Evolutionary conservation across 2,329 filamentous ascomycete species (phyloP).

Genomic region (Monilinia aucupariae): DNA sequence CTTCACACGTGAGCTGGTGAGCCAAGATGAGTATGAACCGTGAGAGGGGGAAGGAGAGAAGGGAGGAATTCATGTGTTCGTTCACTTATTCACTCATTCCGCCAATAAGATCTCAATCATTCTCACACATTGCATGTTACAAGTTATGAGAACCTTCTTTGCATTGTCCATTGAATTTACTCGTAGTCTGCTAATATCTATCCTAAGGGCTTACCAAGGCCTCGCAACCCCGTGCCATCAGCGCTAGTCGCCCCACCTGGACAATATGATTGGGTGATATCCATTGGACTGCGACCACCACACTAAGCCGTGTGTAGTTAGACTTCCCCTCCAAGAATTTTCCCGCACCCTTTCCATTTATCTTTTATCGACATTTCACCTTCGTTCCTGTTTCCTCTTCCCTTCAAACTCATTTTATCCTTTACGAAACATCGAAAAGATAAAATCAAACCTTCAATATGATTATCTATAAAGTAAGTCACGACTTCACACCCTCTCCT

Average conservation of each 20-base stretch:
- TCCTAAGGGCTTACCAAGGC: no score
- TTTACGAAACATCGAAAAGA: background rate
- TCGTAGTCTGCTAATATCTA: no score
- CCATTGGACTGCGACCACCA: no score
- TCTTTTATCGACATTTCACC: slow-evolving; percentile 1
- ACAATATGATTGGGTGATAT: no score
- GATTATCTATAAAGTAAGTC: slow-evolving; percentile 52
- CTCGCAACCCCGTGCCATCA: no score
- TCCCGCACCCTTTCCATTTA: slow-evolving; percentile 3
- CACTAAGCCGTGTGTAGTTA: slow-evolving; percentile 10
- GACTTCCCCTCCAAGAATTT: slow-evolving; percentile 17
- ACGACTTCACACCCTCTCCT: background rate
- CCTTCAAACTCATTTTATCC: slow-evolving; percentile 6
- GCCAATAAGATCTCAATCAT: no score
- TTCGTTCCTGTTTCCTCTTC: slow-evolving; percentile 3
- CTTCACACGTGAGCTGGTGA: no score
- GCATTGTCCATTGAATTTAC: no score
- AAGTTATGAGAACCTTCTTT: no score
- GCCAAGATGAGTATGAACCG: background rate
- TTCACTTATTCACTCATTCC: background rate
- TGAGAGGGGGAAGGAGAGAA: background rate
- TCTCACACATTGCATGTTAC: no score
- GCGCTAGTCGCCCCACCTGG: no score
- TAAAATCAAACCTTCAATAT: slow-evolving; percentile 39
- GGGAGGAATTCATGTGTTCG: background rate